Conservation (phyloP, 2,329 filamentous ascomycete species). For the Ascochyta viciae-villosae region DNA sequence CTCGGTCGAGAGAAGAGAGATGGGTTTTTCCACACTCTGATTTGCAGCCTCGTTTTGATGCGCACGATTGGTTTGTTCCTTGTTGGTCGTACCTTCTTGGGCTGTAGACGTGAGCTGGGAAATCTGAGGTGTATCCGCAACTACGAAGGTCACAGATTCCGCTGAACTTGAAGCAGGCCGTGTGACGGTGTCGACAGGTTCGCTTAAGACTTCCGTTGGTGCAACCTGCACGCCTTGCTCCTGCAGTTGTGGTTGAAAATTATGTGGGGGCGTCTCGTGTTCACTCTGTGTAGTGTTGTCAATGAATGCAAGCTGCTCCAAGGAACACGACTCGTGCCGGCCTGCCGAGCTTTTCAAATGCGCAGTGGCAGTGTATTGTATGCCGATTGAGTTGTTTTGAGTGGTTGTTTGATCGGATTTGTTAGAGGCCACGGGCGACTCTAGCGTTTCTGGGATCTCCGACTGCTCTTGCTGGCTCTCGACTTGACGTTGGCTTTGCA, state of each 20-base stretch:
- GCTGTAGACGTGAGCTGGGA: not conserved
- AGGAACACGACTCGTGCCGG: not conserved
- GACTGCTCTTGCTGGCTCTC: conserved; percentile 7
- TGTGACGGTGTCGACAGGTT: not conserved
- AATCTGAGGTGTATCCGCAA: conserved; percentile 12
- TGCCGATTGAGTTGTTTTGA: not conserved
- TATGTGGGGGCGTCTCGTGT: not conserved
- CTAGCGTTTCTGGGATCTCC: conserved; percentile 15
- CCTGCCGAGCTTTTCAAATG: not conserved
- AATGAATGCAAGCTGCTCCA: not conserved
- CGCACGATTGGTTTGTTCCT: not conserved
- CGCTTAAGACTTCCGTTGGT: no score
- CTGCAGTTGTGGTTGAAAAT: not conserved
- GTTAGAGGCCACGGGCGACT: not conserved
- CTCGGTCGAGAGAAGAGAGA: conserved; percentile 7
- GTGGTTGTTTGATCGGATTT: not conserved
- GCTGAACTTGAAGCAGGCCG: not conserved
- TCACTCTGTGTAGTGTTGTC: conserved; percentile 3
- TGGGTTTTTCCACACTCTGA: not conserved
- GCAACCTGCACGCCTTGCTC: not conserved
- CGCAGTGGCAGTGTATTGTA: not conserved
- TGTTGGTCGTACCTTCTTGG: not conserved
- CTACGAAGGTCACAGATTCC: not conserved
- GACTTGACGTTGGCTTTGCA: conserved; percentile 21
- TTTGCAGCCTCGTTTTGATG: not conserved